Base-by-base conservation (phyloP, 2,329 filamentous ascomycete species). In the Aspergillus sp. region DNA sequence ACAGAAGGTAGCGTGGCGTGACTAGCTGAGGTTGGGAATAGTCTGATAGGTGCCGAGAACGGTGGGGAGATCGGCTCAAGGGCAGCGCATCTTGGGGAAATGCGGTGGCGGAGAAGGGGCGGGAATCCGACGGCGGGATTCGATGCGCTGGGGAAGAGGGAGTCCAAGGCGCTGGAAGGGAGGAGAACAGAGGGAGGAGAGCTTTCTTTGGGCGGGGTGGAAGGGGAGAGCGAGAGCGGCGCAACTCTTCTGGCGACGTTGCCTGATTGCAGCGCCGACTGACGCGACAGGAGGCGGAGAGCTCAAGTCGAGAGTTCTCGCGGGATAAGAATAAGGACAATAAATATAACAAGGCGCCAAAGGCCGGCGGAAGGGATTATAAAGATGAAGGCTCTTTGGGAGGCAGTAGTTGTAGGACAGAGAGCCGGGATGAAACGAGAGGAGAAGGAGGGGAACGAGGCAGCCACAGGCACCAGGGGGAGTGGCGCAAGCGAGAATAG, bases 21-120 rank as follows among this genome's bases (percentile, higher is more conserved):
- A 55, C 41, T 47, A 49, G 41, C 52, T 53, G 49, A 55, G 46
- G 51, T 51, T 51, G 44, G 34, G 37, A 44, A 49, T 10, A 22
- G 5, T 46, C 45, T 47, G 48, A 42, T 45, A 40, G 45, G 36
- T 38, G 40, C 42, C 40, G 40, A 36, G 36, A 39, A 40, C 29
- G 41, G 40, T 43, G 39, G 40, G 42, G 37, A 41, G 34, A 40
- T 45, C 43, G 41, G 48, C 36, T 55, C 40, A 57, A 39, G 47
- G 45, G 39, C 39, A 44, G 41, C 45, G 42, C 47, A 50, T 50
- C 41, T 45, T 50, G 42, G 36, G 34, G 28, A 36, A 19, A 32
- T 25, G 16, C 25, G 16, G 14, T 33, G 10, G 19, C 5, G 10
- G 19, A 22, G 5, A 10, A 10, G 10, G 10, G 19, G 10, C 10